Conservation (phyloP, 208 protist species). For the Leishmania martiniquensis region DNA sequence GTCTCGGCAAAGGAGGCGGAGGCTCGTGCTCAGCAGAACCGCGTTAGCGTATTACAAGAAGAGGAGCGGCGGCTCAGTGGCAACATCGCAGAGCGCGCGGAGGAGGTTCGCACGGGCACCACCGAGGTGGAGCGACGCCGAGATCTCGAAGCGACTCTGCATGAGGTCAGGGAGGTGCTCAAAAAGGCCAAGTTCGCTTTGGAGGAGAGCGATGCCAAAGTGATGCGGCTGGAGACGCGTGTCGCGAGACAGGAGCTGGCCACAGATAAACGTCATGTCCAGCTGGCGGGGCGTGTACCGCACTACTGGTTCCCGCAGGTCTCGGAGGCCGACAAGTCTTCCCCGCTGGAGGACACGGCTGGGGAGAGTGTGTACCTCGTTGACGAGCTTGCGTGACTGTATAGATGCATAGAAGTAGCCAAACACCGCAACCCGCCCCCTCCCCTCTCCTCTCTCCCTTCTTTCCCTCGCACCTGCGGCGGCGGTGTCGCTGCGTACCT, state of each 20-base stretch:
- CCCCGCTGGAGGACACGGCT: constrained; percentile 62
- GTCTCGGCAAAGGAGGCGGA: constrained; percentile 60
- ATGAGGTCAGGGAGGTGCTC: constrained; percentile 44
- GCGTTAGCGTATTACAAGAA: constrained; percentile 44
- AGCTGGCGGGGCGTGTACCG: constrained; percentile 55
- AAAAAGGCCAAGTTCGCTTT: constrained; percentile 66
- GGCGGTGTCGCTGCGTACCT: background rate
- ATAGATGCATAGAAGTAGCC: constrained; percentile 2
- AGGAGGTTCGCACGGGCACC: constrained; percentile 40
- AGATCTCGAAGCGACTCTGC: constrained; percentile 42
- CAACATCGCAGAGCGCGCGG: constrained; percentile 40
- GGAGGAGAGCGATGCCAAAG: constrained; percentile 75
- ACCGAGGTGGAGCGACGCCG: constrained; percentile 55
- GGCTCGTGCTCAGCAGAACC: constrained; percentile 50
- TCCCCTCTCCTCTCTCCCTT: background rate
- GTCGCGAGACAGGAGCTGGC: constrained; percentile 56
- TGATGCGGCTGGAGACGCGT: constrained; percentile 73
- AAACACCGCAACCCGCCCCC: background rate
- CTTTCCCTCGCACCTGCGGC: background rate
- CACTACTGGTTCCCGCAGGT: constrained; percentile 57
- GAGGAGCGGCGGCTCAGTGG: constrained; percentile 63
- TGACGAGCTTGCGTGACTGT: constrained; percentile 49
- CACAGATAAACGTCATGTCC: constrained; percentile 71
- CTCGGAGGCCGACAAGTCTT: constrained; percentile 37
- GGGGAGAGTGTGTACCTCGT: constrained; percentile 85